Percentiles rank a stretch among this genome's conserved stretches.
Evolutionary conservation across 108 stramenopile genomes (phyloP).

Genomic region (Skeletonema grethae): DNA sequence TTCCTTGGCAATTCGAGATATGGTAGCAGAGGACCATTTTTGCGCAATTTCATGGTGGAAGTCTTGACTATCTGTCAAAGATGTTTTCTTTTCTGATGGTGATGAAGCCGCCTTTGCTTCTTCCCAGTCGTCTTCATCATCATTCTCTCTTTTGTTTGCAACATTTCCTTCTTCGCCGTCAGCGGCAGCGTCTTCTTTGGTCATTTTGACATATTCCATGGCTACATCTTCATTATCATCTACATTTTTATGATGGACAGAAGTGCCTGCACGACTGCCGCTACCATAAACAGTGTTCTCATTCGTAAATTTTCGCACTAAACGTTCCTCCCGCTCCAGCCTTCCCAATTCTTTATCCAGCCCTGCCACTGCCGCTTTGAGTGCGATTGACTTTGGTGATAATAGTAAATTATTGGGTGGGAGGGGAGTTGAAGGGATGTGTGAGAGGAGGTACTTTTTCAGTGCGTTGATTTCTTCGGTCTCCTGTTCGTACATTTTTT

Average conservation of each 20-base stretch:
- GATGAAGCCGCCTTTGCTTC: constrained; percentile 25
- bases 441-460: constrained; percentile 28
- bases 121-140: constrained; percentile 44
- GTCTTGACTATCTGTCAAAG: constrained; percentile 1
- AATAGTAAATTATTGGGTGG: constrained; percentile 26
- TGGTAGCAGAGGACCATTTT: constrained; percentile 48
- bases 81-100: constrained; percentile 8
- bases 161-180: background rate
- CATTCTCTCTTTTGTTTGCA: constrained; percentile 15
- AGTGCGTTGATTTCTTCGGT: constrained; percentile 43
- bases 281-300: constrained; percentile 5
- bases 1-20: constrained; percentile 54
- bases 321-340: constrained; percentile 65
- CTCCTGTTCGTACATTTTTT: constrained; percentile 30
- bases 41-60: constrained; percentile 25
- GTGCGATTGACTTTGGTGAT: constrained; percentile 46
- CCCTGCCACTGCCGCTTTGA: constrained; percentile 64
- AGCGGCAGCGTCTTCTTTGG: constrained; percentile 27
- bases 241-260: background rate
- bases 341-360: constrained; percentile 63
- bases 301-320: constrained; percentile 54
- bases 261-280: constrained; percentile 3
- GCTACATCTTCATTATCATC: constrained; percentile 34
- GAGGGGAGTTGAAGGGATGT: constrained; percentile 23
- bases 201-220: constrained; percentile 43